Base-by-base conservation (phyloP, 2,329 filamentous ascomycete genomes). In the Monosporascus sp. region DNA sequence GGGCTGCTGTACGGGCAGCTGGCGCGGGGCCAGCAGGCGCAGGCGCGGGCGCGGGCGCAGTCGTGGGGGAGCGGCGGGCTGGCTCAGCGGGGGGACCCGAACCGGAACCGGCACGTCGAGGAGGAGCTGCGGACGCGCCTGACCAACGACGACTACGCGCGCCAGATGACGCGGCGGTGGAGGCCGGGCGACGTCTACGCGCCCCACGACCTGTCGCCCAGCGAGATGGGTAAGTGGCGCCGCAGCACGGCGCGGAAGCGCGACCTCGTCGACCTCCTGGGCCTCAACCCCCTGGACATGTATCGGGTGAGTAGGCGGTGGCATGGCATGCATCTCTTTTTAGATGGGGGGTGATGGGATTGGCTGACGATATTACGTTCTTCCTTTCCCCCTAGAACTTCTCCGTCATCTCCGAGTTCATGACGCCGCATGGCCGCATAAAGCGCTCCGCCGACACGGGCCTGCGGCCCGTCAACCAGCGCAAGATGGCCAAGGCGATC, bases 401-500 rank as follows among this genome's bases (percentile, higher is more conserved):
- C 70, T 84, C 89, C 38, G 83, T 99, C 56, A 88, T 97, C 72
- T 88, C 88, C 35, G 91, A 97, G 70, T 97, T 88, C 70, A 88
- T 94, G 65, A 91, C 89, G 1, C 74, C 86, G 11, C 89, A 90
- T 74, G 94, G 93, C 49, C 84, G 91, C 55, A 97, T 99, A 70
- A 88, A 84, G 73, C 85, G 88, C 68, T 78, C 82, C n/a, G 79
- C 71, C 6, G 77, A 86, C 24, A 97, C 92, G 0, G 91, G 90
- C 16, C 77, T 99, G 56, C 82, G 90, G 53, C 88, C 89, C 3
- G 87, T 89, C 60, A 97, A 97, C 77, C 94, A 99, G 77, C 82
- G 94, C 61, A 91, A 88, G 74, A 85, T 99, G 68, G 89, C 93
- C 57, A 97, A 95, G 78, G 93, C 95, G 51, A 88, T 99, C 64